Evolutionary conservation across 768 basidiomycete genomes (phyloP), one percentile per base, ranked within the genome.

Genomic region (Amanita muscaria): DNA sequence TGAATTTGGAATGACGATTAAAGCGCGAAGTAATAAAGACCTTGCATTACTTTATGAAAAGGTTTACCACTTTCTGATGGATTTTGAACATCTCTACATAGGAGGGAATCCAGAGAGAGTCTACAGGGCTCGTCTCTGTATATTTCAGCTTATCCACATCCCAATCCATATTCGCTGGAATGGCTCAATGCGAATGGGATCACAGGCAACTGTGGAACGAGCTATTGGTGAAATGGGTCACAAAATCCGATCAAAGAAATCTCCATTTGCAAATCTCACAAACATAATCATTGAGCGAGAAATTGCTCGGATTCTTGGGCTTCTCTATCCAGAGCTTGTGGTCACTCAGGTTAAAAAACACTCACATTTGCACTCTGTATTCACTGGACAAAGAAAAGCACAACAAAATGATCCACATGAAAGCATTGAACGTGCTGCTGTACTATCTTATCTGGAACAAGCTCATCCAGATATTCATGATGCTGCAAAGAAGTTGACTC

Each of bases 111-210:
- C 58, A 5, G 49, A 53, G 22, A 57, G 57, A 14, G 56, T 63
- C 14, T 32, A 18, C 1, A 46, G 59, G 11, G 42, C 42, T 14
- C 40, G 57, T 4, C 49, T 65, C 2, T 65, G 61, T 30, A 41
- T 65, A 3, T 64, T 65, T 36, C 63, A 66, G 35, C 49, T 64
- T 1, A 55, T 62, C 30, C 64, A 66, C 39, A 36, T 65, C 12
- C 62, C 63, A 25, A 32, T 42, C 1, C 64, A 67, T 39, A 64
- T 65, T 11, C 4, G 45, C 12, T 67, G 60, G 59, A 56, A 61
- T 58, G 64, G 63, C 10, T 64, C 62, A 5, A 56, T 67, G n/a
- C 42, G 60, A 5, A 22, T 56, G 34, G 58, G 64, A 11, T 63
- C 60, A 34, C 63, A 64, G 46, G 54, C 61, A 1, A 63, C 61